phyloP scores from a whole-genome alignment of 495 filamentous ascomycete species.

The Cryomyces minteri region DNA sequence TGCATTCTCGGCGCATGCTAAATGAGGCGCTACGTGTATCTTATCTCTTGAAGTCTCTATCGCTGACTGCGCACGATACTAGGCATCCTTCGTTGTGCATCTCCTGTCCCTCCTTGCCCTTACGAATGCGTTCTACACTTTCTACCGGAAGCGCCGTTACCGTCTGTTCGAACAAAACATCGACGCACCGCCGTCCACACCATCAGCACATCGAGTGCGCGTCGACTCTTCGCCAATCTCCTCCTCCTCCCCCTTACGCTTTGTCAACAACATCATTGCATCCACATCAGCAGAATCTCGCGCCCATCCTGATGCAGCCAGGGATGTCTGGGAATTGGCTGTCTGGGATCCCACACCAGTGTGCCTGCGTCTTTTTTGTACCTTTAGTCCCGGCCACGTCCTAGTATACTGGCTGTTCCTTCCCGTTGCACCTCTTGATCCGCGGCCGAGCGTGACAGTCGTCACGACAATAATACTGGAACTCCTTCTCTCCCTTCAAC shows the following conservation, averaged over 20 bases:
- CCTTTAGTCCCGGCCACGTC: conserved; percentile 85
- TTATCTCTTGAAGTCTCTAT: not conserved
- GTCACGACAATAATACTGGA: conserved; percentile 59
- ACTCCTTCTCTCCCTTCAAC: conserved; percentile 55
- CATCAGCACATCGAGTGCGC: conserved; percentile 73
- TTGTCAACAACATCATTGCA: conserved; percentile 47
- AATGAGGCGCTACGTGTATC: no score
- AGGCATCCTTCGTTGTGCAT: conserved; percentile 54
- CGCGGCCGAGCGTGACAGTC: conserved; percentile 66
- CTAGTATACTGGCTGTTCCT: conserved; percentile 77
- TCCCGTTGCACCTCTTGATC: conserved; percentile 54
- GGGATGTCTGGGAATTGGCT: conserved; percentile 88
- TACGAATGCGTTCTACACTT: conserved; percentile 66
- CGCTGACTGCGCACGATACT: conserved; percentile 1
- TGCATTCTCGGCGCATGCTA: no score
- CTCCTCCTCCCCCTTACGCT: conserved; percentile 62
- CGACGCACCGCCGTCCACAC: conserved; percentile 54
- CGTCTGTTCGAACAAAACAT: conserved; percentile 78
- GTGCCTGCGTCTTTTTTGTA: conserved; percentile 63
- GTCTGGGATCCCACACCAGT: conserved; percentile 88
- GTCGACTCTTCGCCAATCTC: conserved; percentile 73
- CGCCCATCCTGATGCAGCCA: conserved; percentile 63
- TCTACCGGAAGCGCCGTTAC: conserved; percentile 68
- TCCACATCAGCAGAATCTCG: conserved; percentile 45
- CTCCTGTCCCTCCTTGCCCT: conserved; percentile 43